phyloP scores from a whole-genome alignment of 208 protist species.

The Blechomonas ayalai region DNA sequence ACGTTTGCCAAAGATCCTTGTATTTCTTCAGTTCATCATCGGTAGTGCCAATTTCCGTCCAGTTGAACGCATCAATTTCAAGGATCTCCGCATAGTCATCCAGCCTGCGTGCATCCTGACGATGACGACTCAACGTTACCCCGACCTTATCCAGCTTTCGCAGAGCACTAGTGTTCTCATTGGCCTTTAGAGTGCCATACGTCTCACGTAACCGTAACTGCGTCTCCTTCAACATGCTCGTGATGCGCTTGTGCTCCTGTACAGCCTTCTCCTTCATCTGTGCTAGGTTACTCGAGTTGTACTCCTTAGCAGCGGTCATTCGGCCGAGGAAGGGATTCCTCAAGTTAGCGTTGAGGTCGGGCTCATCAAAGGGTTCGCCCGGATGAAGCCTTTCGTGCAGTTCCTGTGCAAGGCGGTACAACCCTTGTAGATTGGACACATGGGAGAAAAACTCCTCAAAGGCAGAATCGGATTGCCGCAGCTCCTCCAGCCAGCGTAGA shows the following conservation, averaged over 20 bases:
- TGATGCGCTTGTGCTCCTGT: slow-evolving; percentile 19
- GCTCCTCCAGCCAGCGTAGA: slow-evolving; percentile 29
- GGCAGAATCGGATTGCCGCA: slow-evolving; percentile 22
- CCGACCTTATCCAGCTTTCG: slow-evolving; percentile 43
- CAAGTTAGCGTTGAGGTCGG: slow-evolving; percentile 20
- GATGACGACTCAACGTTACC: slow-evolving; percentile 13
- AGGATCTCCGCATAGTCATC: slow-evolving; percentile 62
- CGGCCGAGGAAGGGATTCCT: slow-evolving; percentile 23
- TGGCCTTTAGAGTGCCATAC: slow-evolving; percentile 25
- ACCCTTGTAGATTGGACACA: slow-evolving; percentile 33
- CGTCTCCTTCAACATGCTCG: slow-evolving; percentile 15
- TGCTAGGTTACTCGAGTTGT: slow-evolving; percentile 13
- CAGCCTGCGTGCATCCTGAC: slow-evolving; percentile 31
- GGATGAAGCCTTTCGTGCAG: slow-evolving; percentile 19
- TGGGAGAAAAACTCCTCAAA: slow-evolving; percentile 26
- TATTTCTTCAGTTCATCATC: slow-evolving; percentile 63
- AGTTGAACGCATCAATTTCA: slow-evolving; percentile 55
- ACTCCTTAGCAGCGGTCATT: slow-evolving; percentile 29
- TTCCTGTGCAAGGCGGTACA: slow-evolving; percentile 28
- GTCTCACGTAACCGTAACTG: slow-evolving; percentile 21
- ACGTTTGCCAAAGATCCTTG: slow-evolving; percentile 57
- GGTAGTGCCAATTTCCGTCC: slow-evolving; percentile 54
- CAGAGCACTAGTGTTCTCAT: slow-evolving; percentile 31
- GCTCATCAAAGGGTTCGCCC: background rate
- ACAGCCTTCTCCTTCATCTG: slow-evolving; percentile 24